phyloP scores from a whole-genome alignment of 768 basidiomycete genomes.

The Pleurotus platypus region DNA sequence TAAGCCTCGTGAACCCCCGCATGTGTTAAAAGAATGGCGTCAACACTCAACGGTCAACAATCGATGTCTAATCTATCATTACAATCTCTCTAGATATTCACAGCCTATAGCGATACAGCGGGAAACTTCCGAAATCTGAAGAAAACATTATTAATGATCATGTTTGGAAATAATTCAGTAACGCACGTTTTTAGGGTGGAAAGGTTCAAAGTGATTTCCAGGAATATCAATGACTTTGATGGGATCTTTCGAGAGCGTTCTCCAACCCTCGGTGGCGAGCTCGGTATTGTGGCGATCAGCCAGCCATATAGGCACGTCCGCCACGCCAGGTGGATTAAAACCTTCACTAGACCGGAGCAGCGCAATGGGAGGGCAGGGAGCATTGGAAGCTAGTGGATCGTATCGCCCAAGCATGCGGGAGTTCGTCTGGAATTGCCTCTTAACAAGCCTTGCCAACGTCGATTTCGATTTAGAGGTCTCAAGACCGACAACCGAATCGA shows the following conservation, averaged over 20 bases:
- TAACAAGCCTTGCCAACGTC: slow-evolving; percentile 32
- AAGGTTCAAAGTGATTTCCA: slow-evolving; percentile 64
- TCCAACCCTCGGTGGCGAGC: slow-evolving; percentile 42
- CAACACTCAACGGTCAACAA: too few relatives aligned
- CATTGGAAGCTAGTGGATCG: slow-evolving; percentile 24
- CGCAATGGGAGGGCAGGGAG: slow-evolving; percentile 32
- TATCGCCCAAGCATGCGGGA: slow-evolving; percentile 45
- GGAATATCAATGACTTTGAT: slow-evolving; percentile 53
- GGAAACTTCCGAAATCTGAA: slow-evolving; percentile 27
- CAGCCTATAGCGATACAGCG: slow-evolving; percentile 27
- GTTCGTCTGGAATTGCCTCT: slow-evolving; percentile 47
- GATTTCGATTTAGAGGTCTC: slow-evolving; percentile 22
- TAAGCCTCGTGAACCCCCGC: too few relatives aligned
- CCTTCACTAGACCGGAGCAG: slow-evolving; percentile 52
- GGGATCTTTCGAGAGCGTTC: slow-evolving; percentile 28
- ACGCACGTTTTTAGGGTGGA: slow-evolving; percentile 48
- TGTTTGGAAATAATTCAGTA: neutral
- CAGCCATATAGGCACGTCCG: slow-evolving; percentile 49
- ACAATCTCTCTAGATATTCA: slow-evolving; percentile 17
- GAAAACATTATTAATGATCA: neutral
- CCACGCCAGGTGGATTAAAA: slow-evolving; percentile 28
- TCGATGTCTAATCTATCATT: neutral
- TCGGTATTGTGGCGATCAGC: slow-evolving; percentile 35
- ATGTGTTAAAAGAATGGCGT: too few relatives aligned
- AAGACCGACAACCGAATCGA: slow-evolving; percentile 41